phyloP scores from a whole-genome alignment of 371 early-diverging fungal species.

The Mucor irregularis region DNA sequence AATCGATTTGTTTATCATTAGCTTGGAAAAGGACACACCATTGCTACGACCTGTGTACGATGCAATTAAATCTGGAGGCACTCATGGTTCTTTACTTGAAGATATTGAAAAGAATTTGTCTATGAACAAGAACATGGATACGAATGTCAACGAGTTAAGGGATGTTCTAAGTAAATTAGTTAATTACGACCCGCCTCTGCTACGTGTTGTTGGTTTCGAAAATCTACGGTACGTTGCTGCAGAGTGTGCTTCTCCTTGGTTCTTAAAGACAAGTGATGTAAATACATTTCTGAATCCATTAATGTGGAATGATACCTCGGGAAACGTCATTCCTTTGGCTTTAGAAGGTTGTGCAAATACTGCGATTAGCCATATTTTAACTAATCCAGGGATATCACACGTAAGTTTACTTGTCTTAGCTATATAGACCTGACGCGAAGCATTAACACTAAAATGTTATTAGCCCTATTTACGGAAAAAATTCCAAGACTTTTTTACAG shows the following conservation, averaged over 20 bases:
- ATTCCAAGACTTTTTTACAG: constrained; percentile 7
- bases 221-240: constrained; percentile 13
- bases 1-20: no score
- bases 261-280: neutral
- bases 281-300: neutral
- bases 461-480: constrained; percentile 5
- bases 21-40: no score
- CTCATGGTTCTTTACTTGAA: no score
- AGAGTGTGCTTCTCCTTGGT: constrained; percentile 1
- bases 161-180: neutral
- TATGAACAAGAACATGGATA: neutral
- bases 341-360: constrained; percentile 15
- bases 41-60: no score
- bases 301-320: constrained; percentile 20
- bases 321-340: constrained; percentile 3
- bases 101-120: neutral
- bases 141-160: neutral
- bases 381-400: constrained; percentile 14
- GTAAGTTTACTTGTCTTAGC: constrained; percentile 6
- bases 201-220: constrained; percentile 10
- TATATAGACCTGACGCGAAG: neutral
- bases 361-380: constrained; percentile 13
- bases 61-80: no score
- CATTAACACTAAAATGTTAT: neutral
- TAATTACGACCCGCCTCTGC: neutral